Percentiles rank a stretch among this genome's conserved stretches.
These are phyloP conservation scores for Magnolia sinica DNA, from an alignment of 164 flowering plant species.

Conservation along the genomic window DNA sequence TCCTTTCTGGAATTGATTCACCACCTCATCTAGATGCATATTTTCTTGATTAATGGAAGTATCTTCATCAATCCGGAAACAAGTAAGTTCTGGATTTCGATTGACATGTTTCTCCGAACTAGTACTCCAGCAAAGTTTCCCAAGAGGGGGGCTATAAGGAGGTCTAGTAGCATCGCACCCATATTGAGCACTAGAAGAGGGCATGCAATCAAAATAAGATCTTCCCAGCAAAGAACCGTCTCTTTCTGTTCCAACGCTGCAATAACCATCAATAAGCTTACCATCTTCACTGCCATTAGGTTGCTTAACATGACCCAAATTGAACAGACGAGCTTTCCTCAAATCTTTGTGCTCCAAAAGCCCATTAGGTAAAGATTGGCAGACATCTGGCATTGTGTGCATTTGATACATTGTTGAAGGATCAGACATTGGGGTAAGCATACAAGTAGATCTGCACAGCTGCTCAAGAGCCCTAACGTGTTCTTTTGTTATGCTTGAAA, in stretches of 20 bases:
- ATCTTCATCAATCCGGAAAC: slow-evolving; percentile 69
- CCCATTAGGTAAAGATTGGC: slow-evolving; percentile 60
- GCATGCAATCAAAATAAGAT: slow-evolving; percentile 36
- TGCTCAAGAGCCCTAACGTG: slow-evolving; percentile 48
- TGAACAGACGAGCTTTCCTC: slow-evolving; percentile 11
- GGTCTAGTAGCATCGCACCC: slow-evolving; percentile 30
- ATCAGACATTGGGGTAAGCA: slow-evolving; percentile 41
- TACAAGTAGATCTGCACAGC: slow-evolving; percentile 51
- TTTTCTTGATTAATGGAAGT: slow-evolving; percentile 56
- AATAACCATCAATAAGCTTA: slow-evolving; percentile 7
- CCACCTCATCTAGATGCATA: slow-evolving; percentile 30
- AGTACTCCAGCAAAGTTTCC: slow-evolving; percentile 48
- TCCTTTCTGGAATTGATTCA: slow-evolving; percentile 30
- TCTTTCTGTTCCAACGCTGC: slow-evolving; percentile 19
- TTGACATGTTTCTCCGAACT: slow-evolving; percentile 47
- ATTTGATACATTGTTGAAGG: slow-evolving; percentile 34
- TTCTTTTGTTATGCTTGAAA: slow-evolving; percentile 34
- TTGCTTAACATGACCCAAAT: slow-evolving; percentile 25
- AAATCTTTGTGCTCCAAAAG: slow-evolving; percentile 46
- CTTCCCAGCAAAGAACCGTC: slow-evolving; percentile 18
- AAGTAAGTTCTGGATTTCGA: slow-evolving; percentile 58
- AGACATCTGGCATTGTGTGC: slow-evolving; percentile 30
- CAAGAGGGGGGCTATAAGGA: slow-evolving; percentile 48
- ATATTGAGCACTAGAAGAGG: slow-evolving; percentile 29
- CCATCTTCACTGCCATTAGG: slow-evolving; percentile 9